Evolutionary conservation across 495 filamentous ascomycete species (phyloP).

Genomic region (Penicillium riverlandense): DNA sequence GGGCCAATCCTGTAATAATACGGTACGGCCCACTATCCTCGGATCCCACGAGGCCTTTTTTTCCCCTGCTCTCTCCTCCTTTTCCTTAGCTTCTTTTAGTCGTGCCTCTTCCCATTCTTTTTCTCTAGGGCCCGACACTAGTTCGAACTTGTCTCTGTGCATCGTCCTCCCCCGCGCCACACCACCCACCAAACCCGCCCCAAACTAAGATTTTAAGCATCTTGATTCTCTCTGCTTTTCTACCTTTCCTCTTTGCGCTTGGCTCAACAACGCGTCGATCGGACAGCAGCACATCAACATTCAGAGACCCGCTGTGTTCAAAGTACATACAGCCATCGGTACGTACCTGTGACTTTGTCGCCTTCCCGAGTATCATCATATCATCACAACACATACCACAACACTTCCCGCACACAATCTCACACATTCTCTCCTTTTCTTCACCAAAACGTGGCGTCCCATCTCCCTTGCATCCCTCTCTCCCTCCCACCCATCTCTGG

Average conservation of each 20-base stretch:
- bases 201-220: conserved; percentile 44
- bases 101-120: conserved; percentile 25
- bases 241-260: conserved; percentile 15
- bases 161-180: too few species aligned
- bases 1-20: background rate
- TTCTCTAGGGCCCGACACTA: conserved; percentile 32
- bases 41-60: conserved; percentile 36
- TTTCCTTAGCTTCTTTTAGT: conserved; percentile 21
- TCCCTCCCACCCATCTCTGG: background rate
- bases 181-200: conserved; percentile 1
- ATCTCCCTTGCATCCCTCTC: background rate
- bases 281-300: background rate
- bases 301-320: too few species aligned
- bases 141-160: too few species aligned
- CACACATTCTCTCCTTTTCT: background rate
- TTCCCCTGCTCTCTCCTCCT: conserved; percentile 22
- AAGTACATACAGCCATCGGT: too few species aligned
- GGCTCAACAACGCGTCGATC: conserved; percentile 24
- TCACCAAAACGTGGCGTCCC: conserved; percentile 1
- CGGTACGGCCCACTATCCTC: conserved; percentile 19
- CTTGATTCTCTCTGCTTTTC: conserved; percentile 13
- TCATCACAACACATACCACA: too few species aligned
- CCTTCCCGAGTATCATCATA: background rate
- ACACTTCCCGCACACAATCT: background rate
- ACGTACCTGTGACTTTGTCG: background rate